These are phyloP conservation scores for Candida broadrunensis DNA, from an alignment of 805 yeast species.

Conservation along the genomic window DNA sequence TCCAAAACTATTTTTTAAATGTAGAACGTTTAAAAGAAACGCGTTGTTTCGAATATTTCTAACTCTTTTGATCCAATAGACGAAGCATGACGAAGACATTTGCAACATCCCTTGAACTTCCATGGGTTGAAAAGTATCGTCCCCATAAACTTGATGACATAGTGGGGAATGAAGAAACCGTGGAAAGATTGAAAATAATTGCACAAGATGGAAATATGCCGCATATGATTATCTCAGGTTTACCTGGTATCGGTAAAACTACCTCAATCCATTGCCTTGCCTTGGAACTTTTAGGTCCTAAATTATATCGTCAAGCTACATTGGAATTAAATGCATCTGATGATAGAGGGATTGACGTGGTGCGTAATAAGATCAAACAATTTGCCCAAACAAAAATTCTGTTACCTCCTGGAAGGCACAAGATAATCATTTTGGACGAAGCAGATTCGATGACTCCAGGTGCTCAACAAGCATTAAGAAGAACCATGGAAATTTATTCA, in stretches of 20 bases:
- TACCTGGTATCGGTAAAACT: conserved; percentile 97
- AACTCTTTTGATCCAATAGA: no score
- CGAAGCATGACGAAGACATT: conserved; percentile 8
- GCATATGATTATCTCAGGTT: conserved; percentile 90
- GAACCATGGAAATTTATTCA: conserved; percentile 96
- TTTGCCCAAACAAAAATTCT: conserved; percentile 93
- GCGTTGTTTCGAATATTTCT: no score
- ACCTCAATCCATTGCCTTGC: conserved; percentile 92
- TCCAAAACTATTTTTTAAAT: no score
- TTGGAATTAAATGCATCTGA: conserved; percentile 94
- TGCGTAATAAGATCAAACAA: conserved; percentile 87
- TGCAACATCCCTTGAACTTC: conserved; percentile 28
- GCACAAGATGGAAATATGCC: conserved; percentile 96
- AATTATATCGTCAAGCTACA: conserved; percentile 73
- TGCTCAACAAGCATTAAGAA: conserved; percentile 90
- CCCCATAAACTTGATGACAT: conserved; percentile 77
- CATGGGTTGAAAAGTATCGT: conserved; percentile 90
- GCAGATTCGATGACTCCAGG: conserved; percentile 98
- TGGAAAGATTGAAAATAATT: conserved; percentile 77
- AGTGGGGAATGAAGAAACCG: conserved; percentile 91
- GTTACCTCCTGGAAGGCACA: conserved; percentile 86
- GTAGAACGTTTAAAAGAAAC: no score
- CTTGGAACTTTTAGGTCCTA: conserved; percentile 68
- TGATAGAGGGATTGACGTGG: conserved; percentile 96
- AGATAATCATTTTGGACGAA: conserved; percentile 89